Evolutionary conservation across 139 green algal genomes (phyloP).

Genomic region (Chlorella vulgaris): DNA sequence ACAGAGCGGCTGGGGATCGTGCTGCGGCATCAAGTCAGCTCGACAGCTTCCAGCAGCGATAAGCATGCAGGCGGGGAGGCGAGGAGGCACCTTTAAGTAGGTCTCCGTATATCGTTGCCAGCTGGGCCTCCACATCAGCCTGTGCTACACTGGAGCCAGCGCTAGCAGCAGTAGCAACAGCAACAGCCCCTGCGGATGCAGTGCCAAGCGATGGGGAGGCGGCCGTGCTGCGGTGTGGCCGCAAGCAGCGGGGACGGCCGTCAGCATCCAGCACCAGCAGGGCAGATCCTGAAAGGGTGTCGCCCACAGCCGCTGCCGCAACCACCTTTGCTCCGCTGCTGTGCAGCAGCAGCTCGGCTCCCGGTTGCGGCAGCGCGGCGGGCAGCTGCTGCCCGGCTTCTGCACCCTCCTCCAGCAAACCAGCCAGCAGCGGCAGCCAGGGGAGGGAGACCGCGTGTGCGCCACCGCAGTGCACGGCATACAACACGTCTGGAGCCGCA

Average conservation of each 20-base stretch:
- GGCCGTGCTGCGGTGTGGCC: not conserved
- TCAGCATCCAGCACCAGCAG: conserved; percentile 24
- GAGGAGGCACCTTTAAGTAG: conserved; percentile 9
- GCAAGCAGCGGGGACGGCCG: conserved; percentile 16
- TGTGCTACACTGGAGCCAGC: not conserved
- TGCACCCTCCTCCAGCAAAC: not conserved
- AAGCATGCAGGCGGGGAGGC: no score
- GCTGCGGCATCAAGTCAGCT: no score
- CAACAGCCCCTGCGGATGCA: not conserved
- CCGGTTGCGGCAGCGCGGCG: not conserved
- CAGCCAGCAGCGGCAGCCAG: conserved; percentile 50
- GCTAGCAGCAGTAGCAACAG: not conserved
- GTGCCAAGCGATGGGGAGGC: not conserved
- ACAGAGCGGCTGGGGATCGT: no score
- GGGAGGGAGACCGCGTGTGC: conserved; percentile 35
- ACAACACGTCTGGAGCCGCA: conserved; percentile 40
- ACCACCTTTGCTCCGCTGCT: not conserved
- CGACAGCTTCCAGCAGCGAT: no score
- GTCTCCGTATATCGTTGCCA: conserved; percentile 32
- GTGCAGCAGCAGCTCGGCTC: conserved; percentile 2
- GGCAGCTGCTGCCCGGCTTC: not conserved
- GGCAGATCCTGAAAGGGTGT: conserved; percentile 39
- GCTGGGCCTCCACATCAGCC: conserved; percentile 11
- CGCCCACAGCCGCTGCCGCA: conserved; percentile 29
- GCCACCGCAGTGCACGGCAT: conserved; percentile 15